Percentiles rank a stretch among this genome's conserved stretches.
phyloP scores from a whole-genome alignment of 139 green algal species.

The Yamagishiella unicocca region DNA sequence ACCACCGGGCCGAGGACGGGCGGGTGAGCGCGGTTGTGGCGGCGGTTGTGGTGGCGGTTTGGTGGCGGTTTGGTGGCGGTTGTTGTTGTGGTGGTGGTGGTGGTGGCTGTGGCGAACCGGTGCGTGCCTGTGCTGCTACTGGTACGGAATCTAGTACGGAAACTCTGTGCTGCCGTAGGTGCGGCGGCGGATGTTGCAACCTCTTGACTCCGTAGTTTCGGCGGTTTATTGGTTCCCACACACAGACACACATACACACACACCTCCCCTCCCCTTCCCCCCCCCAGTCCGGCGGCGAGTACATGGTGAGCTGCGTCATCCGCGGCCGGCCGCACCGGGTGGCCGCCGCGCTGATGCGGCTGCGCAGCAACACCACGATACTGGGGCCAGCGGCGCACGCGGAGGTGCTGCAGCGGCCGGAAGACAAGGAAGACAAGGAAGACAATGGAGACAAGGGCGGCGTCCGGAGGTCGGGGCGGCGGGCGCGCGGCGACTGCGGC shows the following conservation, averaged over 20 bases:
- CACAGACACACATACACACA: not conserved
- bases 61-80: no score
- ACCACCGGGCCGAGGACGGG: conserved; percentile 31
- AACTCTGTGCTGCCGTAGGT: no score
- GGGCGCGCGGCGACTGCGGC: not conserved
- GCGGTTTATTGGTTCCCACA: not conserved
- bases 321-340: conserved; percentile 43
- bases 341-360: conserved; percentile 50
- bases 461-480: not conserved
- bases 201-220: not conserved
- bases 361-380: conserved; percentile 59
- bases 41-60: no score
- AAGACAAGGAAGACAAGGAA: not conserved
- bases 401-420: conserved; percentile 21
- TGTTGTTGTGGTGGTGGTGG: no score
- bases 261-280: not conserved
- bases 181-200: no score
- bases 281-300: conserved; percentile 31
- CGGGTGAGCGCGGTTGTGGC: not conserved
- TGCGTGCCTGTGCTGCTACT: no score
- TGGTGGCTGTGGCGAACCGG: no score
- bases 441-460: not conserved
- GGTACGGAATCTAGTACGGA: no score
- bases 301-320: conserved; percentile 56
- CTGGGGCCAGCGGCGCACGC: conserved; percentile 58